A percentile compares a stretch with the other conserved stretches of the same genome.
Evolutionary conservation across 257 asterid species (phyloP).

Genomic region (Nicotiana benthamiana): DNA sequence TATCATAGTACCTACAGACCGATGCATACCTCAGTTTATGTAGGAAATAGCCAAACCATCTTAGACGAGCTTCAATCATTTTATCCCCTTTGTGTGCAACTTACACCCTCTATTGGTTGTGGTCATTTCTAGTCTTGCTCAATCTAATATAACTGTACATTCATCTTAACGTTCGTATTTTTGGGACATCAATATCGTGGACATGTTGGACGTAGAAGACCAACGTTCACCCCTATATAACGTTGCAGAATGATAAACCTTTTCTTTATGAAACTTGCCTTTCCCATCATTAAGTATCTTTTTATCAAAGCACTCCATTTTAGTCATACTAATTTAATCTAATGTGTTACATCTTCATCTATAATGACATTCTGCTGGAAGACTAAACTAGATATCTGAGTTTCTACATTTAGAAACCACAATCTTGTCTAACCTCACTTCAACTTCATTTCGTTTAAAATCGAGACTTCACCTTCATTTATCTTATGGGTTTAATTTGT

Average conservation of each 20-base stretch:
- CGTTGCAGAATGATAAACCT: background rate
- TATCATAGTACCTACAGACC: background rate
- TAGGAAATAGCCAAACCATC: background rate
- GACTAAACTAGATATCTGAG: background rate
- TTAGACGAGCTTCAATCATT: background rate
- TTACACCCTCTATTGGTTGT: background rate
- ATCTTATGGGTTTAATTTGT: background rate
- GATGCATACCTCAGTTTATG: background rate
- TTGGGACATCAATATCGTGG: background rate
- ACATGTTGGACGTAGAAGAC: background rate
- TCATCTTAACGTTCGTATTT: background rate
- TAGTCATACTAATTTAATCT: background rate
- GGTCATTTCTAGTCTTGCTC: background rate
- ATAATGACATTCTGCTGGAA: background rate
- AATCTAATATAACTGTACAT: background rate
- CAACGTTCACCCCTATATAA: background rate
- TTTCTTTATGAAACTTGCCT: background rate
- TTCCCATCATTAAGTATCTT: background rate
- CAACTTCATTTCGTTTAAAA: background rate
- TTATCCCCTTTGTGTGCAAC: background rate
- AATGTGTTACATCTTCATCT: background rate
- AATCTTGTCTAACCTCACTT: background rate
- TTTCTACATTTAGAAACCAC: background rate
- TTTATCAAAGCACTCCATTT: too few relatives aligned
- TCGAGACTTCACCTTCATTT: background rate